phyloP scores from a whole-genome alignment of 2,329 filamentous ascomycete genomes.

The Colletotrichum sp. region DNA sequence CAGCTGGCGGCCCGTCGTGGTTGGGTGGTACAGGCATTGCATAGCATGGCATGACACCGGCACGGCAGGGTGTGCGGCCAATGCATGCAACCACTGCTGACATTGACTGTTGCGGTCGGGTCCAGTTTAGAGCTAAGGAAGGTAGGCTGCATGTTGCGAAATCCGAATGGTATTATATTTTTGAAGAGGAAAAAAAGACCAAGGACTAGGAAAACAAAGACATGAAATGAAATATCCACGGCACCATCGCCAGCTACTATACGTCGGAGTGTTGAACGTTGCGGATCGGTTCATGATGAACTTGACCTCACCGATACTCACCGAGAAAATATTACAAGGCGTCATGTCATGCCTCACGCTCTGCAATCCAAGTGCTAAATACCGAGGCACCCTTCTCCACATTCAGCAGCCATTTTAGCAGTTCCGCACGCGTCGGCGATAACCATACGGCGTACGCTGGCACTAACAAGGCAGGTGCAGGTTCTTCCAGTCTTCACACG shows the following conservation, averaged over 20 bases:
- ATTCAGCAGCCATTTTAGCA: background rate
- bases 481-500: constrained; percentile 12
- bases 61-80: background rate
- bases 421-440: background rate
- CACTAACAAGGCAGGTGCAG: background rate
- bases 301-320: background rate
- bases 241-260: background rate
- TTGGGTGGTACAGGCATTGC: background rate
- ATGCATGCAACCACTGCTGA: background rate
- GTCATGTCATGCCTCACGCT: background rate
- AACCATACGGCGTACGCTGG: background rate
- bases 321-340: background rate
- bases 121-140: background rate
- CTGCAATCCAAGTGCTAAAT: background rate
- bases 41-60: background rate
- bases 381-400: background rate
- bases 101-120: background rate
- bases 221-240: background rate
- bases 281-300: background rate
- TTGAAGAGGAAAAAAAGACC: background rate
- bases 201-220: background rate
- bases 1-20: background rate
- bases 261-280: background rate
- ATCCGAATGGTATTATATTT: background rate
- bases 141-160: background rate